phyloP scores from a whole-genome alignment of 108 stramenopile species.

The Mediolabrus comicus region DNA sequence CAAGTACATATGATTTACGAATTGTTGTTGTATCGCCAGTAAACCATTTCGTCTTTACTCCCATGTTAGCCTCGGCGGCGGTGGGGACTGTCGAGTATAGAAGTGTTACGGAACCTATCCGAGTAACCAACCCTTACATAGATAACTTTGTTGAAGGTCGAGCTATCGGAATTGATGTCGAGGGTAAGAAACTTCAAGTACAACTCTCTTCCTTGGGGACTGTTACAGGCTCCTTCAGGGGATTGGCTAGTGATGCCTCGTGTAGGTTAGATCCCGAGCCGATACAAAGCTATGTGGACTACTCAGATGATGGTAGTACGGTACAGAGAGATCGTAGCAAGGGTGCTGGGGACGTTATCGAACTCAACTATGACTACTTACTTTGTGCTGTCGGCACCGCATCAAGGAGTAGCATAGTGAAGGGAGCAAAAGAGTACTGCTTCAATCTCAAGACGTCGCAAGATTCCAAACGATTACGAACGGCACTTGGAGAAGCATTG shows the following conservation, averaged over 20 bases:
- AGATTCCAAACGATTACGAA: conserved; percentile 46
- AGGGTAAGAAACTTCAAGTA: conserved; percentile 33
- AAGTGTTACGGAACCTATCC: conserved; percentile 32
- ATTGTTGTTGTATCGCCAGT: conserved; percentile 45
- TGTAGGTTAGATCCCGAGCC: conserved; percentile 43
- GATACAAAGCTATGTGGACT: conserved; percentile 21
- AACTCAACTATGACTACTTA: conserved; percentile 53
- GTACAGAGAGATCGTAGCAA: conserved; percentile 17
- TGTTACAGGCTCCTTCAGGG: conserved; percentile 44
- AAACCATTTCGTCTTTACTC: conserved; percentile 41
- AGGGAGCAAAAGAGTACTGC: conserved; percentile 49
- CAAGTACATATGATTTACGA: conserved; percentile 50
- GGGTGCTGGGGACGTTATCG: conserved; percentile 37
- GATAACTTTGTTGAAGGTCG: conserved; percentile 54
- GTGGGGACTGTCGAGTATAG: conserved; percentile 45
- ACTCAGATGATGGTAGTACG: conserved; percentile 14
- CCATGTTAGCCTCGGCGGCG: conserved; percentile 37
- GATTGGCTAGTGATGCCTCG: conserved; percentile 26
- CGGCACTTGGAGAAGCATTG: conserved; percentile 51
- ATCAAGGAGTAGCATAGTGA: conserved; percentile 32
- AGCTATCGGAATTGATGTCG: conserved; percentile 41
- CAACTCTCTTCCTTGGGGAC: conserved; percentile 47
- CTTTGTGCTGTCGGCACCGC: conserved; percentile 58
- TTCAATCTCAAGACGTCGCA: conserved; percentile 49
- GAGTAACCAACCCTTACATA: conserved; percentile 32